Base-by-base conservation (phyloP, 1,284 basidiomycete species). In the Moesziomyces antarcticus region DNA sequence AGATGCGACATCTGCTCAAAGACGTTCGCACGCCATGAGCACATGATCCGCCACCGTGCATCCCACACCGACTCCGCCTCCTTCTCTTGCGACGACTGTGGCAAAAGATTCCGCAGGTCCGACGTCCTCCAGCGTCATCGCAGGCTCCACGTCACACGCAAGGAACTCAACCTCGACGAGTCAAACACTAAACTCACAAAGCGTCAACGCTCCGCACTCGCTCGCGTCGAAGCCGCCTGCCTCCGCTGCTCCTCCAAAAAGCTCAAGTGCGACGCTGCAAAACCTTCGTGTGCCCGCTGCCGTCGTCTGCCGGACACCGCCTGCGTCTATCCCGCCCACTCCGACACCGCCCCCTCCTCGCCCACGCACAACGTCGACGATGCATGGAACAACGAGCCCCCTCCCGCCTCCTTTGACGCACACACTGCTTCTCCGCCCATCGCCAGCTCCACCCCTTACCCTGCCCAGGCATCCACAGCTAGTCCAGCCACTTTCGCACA, bases 91-190 rank as follows among this genome's bases (percentile, higher is more conserved):
- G 27, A 52, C 25, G 50, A 56, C 8, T 64, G 61, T 14, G 50
- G 55, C 10, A 56, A 57, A 25, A 50, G 37, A 11, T 63, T 63
- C 33, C 61, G 55, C 10, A 41, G 61, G 21, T 56, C 45, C 33
- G 61, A 63, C 24, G 61, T 63, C 16, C 50, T 63, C 16, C 54
- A 54, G n/a, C 54, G 61, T 8, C 61, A 64, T 50, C 55, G 46
- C 14, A 37, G 50, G 9, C 24, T 64, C 2, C 55, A 64, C 18
- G 21, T 33, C 14, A 46, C 41, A 2, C 54, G 61, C 37, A 49
- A 42, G 10, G 35, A 55, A n/a, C 60, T 62, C n/a, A 41, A 25
- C 11, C 53, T 64, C 44, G 42, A 53, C 24, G 21, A 20, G 25
- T 46, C 45, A 41, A 43, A 33, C 22, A 22, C 55, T 40, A 53